Evolutionary conservation across 2,329 filamentous ascomycete genomes (phyloP), one percentile per base, ranked within the genome.

Genomic region (Fusarium sp.): DNA sequence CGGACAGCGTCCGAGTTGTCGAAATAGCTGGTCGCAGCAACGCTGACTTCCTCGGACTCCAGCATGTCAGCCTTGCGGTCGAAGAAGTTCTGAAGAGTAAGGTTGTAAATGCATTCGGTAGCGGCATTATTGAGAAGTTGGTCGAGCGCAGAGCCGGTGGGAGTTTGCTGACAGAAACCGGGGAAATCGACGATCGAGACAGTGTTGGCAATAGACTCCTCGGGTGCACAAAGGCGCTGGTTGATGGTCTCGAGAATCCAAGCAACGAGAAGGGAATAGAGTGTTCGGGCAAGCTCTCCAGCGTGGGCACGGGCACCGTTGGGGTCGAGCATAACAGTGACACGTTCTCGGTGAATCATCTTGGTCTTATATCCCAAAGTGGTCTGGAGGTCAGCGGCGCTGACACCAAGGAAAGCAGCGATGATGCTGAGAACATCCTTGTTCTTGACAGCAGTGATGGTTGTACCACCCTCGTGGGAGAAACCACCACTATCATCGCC

Each of bases 261-360:
- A 21, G 95, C 94, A 19, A 98, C 95, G 11, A 99, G 86, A 14
- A 99, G 90, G 10, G 95, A 95, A 83, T 99, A 99, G 1, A 99
- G 85, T 1, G 95, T 98, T 57, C 95, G 89, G 9, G 96, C 95
- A 54, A 99, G 89, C 82, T 98, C 96, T 78, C 98, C 95, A 21
- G 96, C 96, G 76, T 98, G 98, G 42, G 90, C 92, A 56, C 94
- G 92, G 49, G 96, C 96, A 42, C 96, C 96, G 63, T 90, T 91
- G 11, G 95, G 94, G 79, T 99, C 96, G 38, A 99, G 88, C 95
- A 99, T 97, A 73, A 99, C 93, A 0, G 96, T 99, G n/a, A 99
- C 96, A 60, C 96, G 92, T 85, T 99, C 96, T 72, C 94, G 93
- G 79, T 97, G 93, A 63, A 99, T 92, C 75, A 96, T 98, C 86